These are phyloP conservation scores for Pichia deserticola DNA, from an alignment of 805 yeast genomes.

Conservation along the genomic window DNA sequence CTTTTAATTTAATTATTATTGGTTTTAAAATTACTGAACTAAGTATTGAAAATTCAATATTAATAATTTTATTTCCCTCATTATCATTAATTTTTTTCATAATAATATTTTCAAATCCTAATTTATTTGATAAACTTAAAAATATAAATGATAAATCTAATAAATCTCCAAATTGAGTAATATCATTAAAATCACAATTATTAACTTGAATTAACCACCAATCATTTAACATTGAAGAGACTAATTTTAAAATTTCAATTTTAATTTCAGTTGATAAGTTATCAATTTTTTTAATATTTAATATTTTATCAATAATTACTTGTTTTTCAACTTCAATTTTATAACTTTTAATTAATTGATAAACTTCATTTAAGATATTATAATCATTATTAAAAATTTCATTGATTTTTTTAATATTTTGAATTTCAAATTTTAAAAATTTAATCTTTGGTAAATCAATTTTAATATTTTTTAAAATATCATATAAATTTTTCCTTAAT, in stretches of 20 bases:
- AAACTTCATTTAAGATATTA: slow-evolving; percentile 4
- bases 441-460: slow-evolving; percentile 9
- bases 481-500: slow-evolving; percentile 16
- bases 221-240: slow-evolving; percentile 19
- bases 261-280: neutral
- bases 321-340: neutral
- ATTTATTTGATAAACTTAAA: slow-evolving; percentile 6
- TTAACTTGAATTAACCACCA: slow-evolving; percentile 15
- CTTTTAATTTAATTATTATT: neutral
- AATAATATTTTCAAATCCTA: neutral
- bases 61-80: neutral
- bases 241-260: slow-evolving; percentile 10
- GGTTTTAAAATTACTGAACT: slow-evolving; percentile 7
- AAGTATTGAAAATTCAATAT: neutral
- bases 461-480: slow-evolving; percentile 8
- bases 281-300: neutral
- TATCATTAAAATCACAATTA: slow-evolving; percentile 33
- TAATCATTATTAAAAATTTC: neutral
- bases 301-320: neutral
- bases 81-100: neutral
- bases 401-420: slow-evolving; percentile 6
- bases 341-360: neutral
- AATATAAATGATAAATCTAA: slow-evolving; percentile 14
- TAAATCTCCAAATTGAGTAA: slow-evolving; percentile 24
- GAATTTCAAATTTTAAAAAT: slow-evolving; percentile 13